Evolutionary conservation across 2,329 filamentous ascomycete species (phyloP), one percentile per base, ranked within the genome.

Genomic region (Fusarium annulatum): DNA sequence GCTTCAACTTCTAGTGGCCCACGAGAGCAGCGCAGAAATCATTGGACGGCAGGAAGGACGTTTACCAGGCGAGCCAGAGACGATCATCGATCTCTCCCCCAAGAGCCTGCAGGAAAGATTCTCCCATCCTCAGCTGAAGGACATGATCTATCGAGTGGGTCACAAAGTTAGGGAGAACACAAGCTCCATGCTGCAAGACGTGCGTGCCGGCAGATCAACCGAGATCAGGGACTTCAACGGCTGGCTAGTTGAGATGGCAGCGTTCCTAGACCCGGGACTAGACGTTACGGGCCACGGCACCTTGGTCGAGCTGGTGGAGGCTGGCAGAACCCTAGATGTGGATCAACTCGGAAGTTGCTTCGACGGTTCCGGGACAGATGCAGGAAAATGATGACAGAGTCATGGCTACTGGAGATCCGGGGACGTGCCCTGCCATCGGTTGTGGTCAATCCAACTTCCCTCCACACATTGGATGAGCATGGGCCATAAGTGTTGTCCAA

Each of bases 1-100:
- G n/a, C 88, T 97, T 39, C 89, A 88, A 64, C 86, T 87, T 16
- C 85, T 97, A 14, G 89, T 94, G 2, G 86, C 89, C 68, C 84
- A 95, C 36, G 86, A 90, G 49, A 82, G 80, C 67, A 84, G 76
- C 46, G 77, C 79, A 21, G 78, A 78, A 12, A 83, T 89, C 36
- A 77, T 88, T 48, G 61, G 57, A 39, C 45, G 42, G 15, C 45
- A 64, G 38, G 46, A 56, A 59, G 57, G 23, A 28, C 48, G 45
- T 19, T 36, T 56, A 43, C 41, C 46, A 14, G 23, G 52, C 49
- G 52, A 59, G 30, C 46, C 58, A 39, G 45, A 69, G 23, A 48
- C 64, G 5, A 19, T 48, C 39, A 57, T 71, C 15, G 73, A 76
- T 45, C 51, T 74, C 28, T 73, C 74, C 14, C 64, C 61, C 21